These are phyloP conservation scores for Saccharum officinarum DNA, from an alignment of 176 grass and related monocot species.

Conservation along the genomic window DNA sequence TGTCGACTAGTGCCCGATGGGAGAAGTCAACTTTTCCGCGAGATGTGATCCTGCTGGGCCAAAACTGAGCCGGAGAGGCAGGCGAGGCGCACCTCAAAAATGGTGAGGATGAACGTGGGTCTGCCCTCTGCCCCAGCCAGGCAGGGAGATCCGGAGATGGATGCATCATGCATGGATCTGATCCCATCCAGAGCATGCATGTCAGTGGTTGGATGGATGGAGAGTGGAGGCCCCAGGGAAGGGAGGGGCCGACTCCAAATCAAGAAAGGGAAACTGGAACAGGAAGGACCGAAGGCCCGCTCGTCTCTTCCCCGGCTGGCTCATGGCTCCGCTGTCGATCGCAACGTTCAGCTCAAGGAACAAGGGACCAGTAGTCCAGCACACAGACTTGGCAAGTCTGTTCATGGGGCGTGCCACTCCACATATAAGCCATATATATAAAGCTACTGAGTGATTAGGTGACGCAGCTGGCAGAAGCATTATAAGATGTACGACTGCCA, in stretches of 20 bases:
- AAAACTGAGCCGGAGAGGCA: neutral
- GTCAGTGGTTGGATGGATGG: neutral
- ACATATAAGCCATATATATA: neutral
- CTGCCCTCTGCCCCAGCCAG: conserved; percentile 10
- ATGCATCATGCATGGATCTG: neutral
- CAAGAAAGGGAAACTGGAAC: no score
- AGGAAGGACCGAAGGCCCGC: no score
- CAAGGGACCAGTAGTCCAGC: no score
- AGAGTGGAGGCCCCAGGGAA: no score
- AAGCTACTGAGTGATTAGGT: neutral
- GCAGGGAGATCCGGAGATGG: neutral
- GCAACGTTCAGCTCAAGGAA: neutral
- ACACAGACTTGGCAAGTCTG: neutral
- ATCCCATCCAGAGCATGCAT: neutral
- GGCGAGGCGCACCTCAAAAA: neutral
- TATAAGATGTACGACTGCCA: neutral
- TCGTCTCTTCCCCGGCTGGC: no score
- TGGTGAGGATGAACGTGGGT: conserved; percentile 9
- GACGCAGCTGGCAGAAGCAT: neutral
- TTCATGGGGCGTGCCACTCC: neutral
- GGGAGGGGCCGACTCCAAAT: no score
- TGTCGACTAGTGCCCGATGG: conserved; percentile 2
- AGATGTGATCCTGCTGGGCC: neutral
- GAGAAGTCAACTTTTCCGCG: conserved; percentile 19
- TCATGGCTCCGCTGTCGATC: neutral